phyloP scores from a whole-genome alignment of 768 basidiomycete species.

The Coprinopsis marcescibilis region DNA sequence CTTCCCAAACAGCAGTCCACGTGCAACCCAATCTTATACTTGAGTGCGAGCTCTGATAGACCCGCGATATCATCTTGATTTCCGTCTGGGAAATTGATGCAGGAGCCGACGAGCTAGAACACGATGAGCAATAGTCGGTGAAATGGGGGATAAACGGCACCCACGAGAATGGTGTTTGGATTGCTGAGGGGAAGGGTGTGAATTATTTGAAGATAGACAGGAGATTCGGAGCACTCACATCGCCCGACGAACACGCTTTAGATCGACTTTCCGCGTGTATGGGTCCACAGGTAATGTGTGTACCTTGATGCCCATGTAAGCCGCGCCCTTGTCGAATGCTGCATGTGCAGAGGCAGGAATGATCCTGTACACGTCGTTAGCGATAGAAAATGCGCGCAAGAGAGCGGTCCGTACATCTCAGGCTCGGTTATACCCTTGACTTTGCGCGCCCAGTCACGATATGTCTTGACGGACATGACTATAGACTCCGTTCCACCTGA shows the following conservation, averaged over 20 bases:
- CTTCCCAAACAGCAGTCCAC: constrained; percentile 94
- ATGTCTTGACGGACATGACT: constrained; percentile 90
- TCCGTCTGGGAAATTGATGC: constrained; percentile 82
- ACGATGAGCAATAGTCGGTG: constrained; percentile 1
- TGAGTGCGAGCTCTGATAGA: constrained; percentile 68
- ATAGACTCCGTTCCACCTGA: constrained; percentile 96
- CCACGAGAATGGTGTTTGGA: constrained; percentile 80
- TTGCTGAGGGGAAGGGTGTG: constrained; percentile 46
- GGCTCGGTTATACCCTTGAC: constrained; percentile 87
- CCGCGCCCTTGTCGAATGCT: constrained; percentile 90
- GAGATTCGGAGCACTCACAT: constrained; percentile 52
- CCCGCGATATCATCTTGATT: constrained; percentile 82
- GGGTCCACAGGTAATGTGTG: constrained; percentile 81
- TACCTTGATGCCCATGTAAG: constrained; percentile 86
- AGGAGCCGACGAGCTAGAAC: constrained; percentile 73
- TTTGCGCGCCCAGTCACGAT: constrained; percentile 85
- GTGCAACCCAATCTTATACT: constrained; percentile 78
- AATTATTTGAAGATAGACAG: neutral
- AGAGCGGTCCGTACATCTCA: constrained; percentile 82
- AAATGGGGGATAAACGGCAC: constrained; percentile 8
- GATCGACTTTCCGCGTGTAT: constrained; percentile 68
- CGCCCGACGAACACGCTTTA: constrained; percentile 74
- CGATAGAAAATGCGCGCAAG: neutral
- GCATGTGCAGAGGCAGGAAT: constrained; percentile 84
- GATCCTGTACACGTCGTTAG: constrained; percentile 42